Percentiles rank a stretch among this genome's conserved stretches.
Evolutionary conservation across 257 asterid species (phyloP).

Genomic region (Thymus mandschuricus): DNA sequence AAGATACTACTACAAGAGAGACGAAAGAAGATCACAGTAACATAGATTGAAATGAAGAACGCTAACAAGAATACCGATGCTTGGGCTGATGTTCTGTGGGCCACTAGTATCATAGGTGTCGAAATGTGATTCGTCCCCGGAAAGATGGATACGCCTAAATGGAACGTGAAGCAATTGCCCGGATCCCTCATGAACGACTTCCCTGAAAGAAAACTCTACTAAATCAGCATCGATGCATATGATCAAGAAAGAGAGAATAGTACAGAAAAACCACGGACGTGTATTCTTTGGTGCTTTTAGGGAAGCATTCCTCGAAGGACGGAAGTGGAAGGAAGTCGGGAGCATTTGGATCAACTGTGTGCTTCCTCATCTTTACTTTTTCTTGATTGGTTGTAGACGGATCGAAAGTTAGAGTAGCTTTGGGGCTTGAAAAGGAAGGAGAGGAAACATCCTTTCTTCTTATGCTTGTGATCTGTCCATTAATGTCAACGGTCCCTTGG

Average conservation of each 20-base stretch:
- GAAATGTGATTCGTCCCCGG: conserved; percentile 90
- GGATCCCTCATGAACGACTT: conserved; percentile 74
- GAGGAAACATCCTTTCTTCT: conserved; percentile 41
- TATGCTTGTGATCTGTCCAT: conserved; percentile 20
- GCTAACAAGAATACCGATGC: conserved; percentile 46
- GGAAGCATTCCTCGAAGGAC: conserved; percentile 92
- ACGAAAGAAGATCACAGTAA: too few relatives aligned
- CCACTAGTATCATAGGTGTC: conserved; percentile 98
- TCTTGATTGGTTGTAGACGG: conserved; percentile 56
- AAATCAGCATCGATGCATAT: neutral
- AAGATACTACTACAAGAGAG: neutral
- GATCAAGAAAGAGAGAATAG: neutral
- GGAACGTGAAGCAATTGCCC: conserved; percentile 83
- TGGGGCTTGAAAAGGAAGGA: conserved; percentile 41
- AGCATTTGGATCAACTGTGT: conserved; percentile 85
- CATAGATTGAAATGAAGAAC: too few relatives aligned
- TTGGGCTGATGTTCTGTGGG: conserved; percentile 80
- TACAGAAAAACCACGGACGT: conserved; percentile 44
- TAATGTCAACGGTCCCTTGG: conserved; percentile 51
- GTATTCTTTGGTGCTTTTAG: conserved; percentile 85
- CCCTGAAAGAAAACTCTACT: conserved; percentile 54
- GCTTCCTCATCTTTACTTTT: conserved; percentile 66
- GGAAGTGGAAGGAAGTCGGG: conserved; percentile 96
- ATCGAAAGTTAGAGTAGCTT: conserved; percentile 82
- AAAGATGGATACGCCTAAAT: conserved; percentile 80